Base-by-base conservation (phyloP, 2,329 filamentous ascomycete genomes). In the Periconia sp. region DNA sequence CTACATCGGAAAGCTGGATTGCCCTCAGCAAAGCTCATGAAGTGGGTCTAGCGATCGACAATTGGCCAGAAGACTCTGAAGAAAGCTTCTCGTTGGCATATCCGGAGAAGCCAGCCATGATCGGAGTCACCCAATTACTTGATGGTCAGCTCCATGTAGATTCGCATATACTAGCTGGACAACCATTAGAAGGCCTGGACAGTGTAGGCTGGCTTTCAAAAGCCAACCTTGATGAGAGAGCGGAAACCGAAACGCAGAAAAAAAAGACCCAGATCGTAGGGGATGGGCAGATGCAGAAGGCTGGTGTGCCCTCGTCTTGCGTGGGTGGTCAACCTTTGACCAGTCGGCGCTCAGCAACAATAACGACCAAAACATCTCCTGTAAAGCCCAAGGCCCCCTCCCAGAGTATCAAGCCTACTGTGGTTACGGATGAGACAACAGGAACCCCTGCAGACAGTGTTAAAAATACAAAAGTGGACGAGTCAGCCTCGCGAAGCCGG, bases 21-120 rank as follows among this genome's bases (percentile, higher is more conserved):
- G 75, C 83, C 0, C 84, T 90, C 57, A 87, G 86, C 44, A 70
- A 74, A 18, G 84, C 83, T 16, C 88, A 92, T 54, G 89, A 96
- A 62, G 78, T 96, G 44, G 90, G 90, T 0, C 68, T 95, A 9
- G 87, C 85, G 44, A 71, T 96, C 3, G 63, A 81, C 3, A 71
- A 81, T 21, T 90, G 92, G 61, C 87, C 89, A 0, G 74, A 75
- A 9, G 76, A 79, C 1, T 78, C 79, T 3, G 79, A 80, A 3
- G 66, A 73, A 12, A 75, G 79, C 3, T 96, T 91, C 87, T 83
- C 88, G 1, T 78, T 96, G 21, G 66, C 66, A 3, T 59, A 58
- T 8, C 67, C 71, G 1, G 57, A 74, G 6, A 70, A 74, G 13
- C 78, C 79, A 1, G 61, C 82, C 2, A 70, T 86, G 21, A 72